Base-by-base conservation (phyloP, 106 monocot genomes). In the Narthecium ossifragum region DNA sequence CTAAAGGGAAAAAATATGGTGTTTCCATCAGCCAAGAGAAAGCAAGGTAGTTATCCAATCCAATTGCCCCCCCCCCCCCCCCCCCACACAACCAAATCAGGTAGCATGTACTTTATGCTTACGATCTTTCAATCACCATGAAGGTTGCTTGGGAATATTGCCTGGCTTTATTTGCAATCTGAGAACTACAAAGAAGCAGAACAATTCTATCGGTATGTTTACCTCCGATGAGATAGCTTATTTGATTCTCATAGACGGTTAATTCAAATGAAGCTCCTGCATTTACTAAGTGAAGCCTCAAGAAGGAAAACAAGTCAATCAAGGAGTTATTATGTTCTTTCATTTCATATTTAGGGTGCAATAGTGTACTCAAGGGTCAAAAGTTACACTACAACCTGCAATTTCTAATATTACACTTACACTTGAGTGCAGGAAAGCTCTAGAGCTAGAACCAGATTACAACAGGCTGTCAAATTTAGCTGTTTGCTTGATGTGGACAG, bases 71-170 rank as follows among this genome's bases (percentile, higher is more conserved):
- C 23, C 0, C 49, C 0, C 20, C 20, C 49, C 23, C 5, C 23
- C 5, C 36, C 36, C 36, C 36, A 10, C 36, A 36, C 36, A 36
- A 5, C 5, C 36, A 36, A 36, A 5, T 26, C 6, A 25, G 7
- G 8, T 15, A 28, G 23, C 9, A 7, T 26, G 5, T 10, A 6
- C 9, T 58, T 15, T 62, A 1, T 46, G 11, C 39, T 46, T 17
- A 15, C 8, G 10, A 32, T 11, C 6, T 32, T 43, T 52, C 20
- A 25, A 34, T 54, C 26, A 27, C 8, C 8, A 8, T 26, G 15
- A 32, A 65, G 71, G 28, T 31, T 77, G 54, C 30, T 77, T 14
- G 77, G 77, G 34, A 72, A 72, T 21, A 61, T 78, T 24, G 71
- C 60, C 10, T 77, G 77, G 77, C 66, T 49, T 25, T 61, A 77